Conservation (phyloP, 23 red algal species). For the Gracilaria caudata region DNA sequence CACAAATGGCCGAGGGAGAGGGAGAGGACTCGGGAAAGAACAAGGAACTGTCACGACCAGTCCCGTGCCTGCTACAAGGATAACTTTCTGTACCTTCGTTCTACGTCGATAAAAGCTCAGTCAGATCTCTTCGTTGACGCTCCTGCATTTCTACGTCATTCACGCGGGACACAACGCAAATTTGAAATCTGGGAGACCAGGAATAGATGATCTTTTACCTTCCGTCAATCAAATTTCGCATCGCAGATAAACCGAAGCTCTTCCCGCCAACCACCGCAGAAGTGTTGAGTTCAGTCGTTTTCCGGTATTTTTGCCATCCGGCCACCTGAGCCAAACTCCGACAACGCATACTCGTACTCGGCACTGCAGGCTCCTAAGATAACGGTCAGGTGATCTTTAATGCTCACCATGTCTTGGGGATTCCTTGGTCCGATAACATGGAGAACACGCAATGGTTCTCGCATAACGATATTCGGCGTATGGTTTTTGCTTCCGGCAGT, state of each 20-base stretch:
- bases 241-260: background rate
- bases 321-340: background rate
- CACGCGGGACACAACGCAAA: background rate
- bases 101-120: too few relatives aligned
- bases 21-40: too few relatives aligned
- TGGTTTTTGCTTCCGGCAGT: conserved; percentile 39
- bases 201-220: background rate
- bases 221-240: background rate
- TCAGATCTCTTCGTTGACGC: too few relatives aligned
- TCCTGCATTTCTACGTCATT: background rate
- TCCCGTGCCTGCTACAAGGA: too few relatives aligned
- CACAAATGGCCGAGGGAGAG: too few relatives aligned
- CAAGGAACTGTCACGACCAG: too few relatives aligned
- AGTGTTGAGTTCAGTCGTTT: background rate
- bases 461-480: conserved; percentile 40
- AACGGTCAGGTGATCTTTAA: background rate
- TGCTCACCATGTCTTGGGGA: conserved; percentile 38
- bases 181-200: background rate
- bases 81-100: too few relatives aligned
- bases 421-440: conserved; percentile 55
- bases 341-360: too few relatives aligned
- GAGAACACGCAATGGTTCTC: conserved; percentile 32
- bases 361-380: too few relatives aligned
- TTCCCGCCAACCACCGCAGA: background rate
- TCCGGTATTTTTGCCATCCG: background rate